These are phyloP conservation scores for Plasmopara muralis DNA, from an alignment of 352 stramenopile genomes.

Conservation along the genomic window DNA sequence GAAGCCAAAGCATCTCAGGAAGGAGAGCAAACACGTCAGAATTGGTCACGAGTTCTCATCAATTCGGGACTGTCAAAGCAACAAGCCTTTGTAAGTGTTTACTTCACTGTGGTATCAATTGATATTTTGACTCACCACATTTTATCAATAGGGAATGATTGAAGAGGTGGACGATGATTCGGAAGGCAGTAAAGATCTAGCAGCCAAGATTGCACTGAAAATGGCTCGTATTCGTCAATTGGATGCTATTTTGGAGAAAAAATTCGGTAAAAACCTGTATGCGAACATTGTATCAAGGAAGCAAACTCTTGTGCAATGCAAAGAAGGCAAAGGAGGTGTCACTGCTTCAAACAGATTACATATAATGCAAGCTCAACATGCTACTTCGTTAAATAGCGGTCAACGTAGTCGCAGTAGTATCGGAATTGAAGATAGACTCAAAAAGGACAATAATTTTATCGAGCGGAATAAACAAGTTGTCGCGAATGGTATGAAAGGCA, in stretches of 20 bases:
- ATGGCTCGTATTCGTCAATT: slow-evolving; percentile 58
- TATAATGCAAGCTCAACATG: slow-evolving; percentile 13
- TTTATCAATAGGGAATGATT: slow-evolving; percentile 28
- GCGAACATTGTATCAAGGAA: slow-evolving; percentile 19
- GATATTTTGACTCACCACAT: neutral
- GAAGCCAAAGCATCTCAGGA: slow-evolving; percentile 8
- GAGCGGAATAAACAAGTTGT: slow-evolving; percentile 49
- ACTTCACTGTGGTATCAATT: no score
- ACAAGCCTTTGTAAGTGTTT: slow-evolving; percentile 45
- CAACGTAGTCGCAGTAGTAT: slow-evolving; percentile 8
- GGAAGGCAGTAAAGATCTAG: slow-evolving; percentile 23
- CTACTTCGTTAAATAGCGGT: slow-evolving; percentile 2
- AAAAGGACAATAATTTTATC: slow-evolving; percentile 35
- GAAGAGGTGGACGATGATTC: slow-evolving; percentile 31
- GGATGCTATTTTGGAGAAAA: slow-evolving; percentile 52
- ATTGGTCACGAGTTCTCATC: slow-evolving; percentile 57
- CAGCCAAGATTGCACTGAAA: slow-evolving; percentile 66
- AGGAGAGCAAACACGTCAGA: slow-evolving; percentile 19
- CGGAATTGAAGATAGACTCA: neutral
- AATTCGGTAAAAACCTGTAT: slow-evolving; percentile 58
- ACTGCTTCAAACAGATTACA: slow-evolving; percentile 10
- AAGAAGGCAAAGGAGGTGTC: neutral
- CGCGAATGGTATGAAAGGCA: slow-evolving; percentile 40
- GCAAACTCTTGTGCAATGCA: slow-evolving; percentile 8
- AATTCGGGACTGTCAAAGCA: slow-evolving; percentile 57